Conservation (phyloP, 768 basidiomycete genomes). For the Tylopilus sp. region DNA sequence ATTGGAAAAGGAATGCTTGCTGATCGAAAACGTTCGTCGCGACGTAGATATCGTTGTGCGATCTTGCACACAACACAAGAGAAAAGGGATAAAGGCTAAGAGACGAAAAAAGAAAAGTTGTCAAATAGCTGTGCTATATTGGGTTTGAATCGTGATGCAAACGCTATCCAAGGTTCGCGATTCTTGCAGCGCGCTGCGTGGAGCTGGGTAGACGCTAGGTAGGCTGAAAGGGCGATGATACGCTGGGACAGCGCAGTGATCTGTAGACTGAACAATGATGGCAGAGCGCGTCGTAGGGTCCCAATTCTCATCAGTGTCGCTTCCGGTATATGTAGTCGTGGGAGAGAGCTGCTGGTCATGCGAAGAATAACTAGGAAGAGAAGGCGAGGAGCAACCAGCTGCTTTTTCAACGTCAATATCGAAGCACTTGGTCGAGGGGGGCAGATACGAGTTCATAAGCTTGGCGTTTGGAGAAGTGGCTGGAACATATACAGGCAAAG, state of each 20-base stretch:
- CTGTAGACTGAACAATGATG: background rate
- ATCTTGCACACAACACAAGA: slow-evolving; percentile 8
- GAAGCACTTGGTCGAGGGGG: background rate
- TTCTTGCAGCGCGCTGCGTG: background rate
- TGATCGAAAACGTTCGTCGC: slow-evolving; percentile 14
- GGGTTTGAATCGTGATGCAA: slow-evolving; percentile 16
- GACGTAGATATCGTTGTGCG: slow-evolving; percentile 10
- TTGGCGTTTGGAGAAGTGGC: slow-evolving; percentile 5
- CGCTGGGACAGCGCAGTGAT: slow-evolving; percentile 2
- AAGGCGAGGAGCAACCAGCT: slow-evolving; percentile 11
- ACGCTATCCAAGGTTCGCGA: slow-evolving; percentile 5
- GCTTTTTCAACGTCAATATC: slow-evolving; percentile 17
- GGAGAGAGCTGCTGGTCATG: background rate
- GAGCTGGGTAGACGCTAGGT: slow-evolving; percentile 6
- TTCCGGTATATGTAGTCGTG: background rate
- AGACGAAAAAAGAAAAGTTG: background rate
- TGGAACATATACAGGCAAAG: slow-evolving; percentile 13
- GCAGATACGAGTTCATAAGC: background rate
- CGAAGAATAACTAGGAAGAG: slow-evolving; percentile 11
- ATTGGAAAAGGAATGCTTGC: background rate
- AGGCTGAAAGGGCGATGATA: slow-evolving; percentile 17
- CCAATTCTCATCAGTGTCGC: background rate
- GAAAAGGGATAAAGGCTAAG: background rate
- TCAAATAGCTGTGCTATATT: slow-evolving; percentile 4
- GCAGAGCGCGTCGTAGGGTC: background rate